Evolutionary conservation across 2,329 filamentous ascomycete species (phyloP).

Genomic region (Orbilia oligospora): DNA sequence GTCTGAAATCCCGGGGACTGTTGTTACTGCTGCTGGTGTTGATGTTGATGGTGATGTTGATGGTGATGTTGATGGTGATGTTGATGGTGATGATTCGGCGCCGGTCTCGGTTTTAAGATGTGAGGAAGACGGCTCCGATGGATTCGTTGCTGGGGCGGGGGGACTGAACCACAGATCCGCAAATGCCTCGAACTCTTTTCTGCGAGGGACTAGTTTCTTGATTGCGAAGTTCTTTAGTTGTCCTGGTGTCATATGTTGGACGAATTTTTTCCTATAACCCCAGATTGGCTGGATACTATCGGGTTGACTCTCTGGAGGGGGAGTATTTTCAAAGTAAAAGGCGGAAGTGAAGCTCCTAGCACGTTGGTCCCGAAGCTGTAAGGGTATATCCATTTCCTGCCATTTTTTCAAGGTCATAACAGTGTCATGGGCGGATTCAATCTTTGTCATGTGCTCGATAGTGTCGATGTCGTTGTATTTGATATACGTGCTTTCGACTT

Average conservation of each 20-base stretch:
- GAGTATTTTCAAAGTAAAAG: constrained; percentile 54
- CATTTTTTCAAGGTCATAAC: constrained; percentile 64
- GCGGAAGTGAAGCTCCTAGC: constrained; percentile 56
- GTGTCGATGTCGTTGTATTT: constrained; percentile 64
- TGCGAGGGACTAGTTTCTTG: constrained; percentile 60
- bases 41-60: not conserved
- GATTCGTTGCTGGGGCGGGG: not conserved
- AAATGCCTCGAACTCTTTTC: constrained; percentile 61
- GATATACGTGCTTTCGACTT: constrained; percentile 61
- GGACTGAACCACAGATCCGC: constrained; percentile 36
- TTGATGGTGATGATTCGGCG: not conserved
- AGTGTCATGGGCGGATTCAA: constrained; percentile 63
- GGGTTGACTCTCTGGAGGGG: constrained; percentile 13
- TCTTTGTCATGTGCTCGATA: constrained; percentile 64
- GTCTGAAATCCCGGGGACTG: not conserved
- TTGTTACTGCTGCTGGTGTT: not conserved
- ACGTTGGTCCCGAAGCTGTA: constrained; percentile 30
- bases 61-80: not conserved
- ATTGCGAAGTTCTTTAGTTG: constrained; percentile 62
- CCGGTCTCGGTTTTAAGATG: not conserved
- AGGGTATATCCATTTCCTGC: constrained; percentile 64
- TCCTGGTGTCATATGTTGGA: constrained; percentile 61
- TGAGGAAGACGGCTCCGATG: not conserved
- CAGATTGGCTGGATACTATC: constrained; percentile 53
- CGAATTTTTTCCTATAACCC: constrained; percentile 62